phyloP scores from a whole-genome alignment of 139 green algal genomes.

The Pycnococcus provasolii region DNA sequence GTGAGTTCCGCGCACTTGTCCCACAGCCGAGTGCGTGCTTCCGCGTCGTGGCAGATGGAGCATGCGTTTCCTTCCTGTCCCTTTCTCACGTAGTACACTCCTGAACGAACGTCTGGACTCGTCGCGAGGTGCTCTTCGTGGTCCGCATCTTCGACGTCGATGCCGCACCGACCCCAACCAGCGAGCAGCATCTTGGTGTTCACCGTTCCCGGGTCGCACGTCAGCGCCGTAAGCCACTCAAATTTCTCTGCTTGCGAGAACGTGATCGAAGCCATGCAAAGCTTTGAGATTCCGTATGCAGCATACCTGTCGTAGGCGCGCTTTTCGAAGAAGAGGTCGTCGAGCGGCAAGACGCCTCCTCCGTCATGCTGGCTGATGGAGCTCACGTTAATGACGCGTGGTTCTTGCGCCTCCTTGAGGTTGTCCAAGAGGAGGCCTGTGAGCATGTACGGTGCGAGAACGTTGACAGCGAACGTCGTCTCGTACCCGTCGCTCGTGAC shows the following conservation, averaged over 20 bases:
- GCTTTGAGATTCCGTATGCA: constrained; percentile 5
- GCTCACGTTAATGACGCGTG: constrained; percentile 10
- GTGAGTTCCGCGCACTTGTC: neutral
- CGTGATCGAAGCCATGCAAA: neutral
- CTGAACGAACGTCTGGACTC: neutral
- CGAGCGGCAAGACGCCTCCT: neutral
- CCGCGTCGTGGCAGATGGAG: neutral
- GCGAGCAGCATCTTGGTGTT: constrained; percentile 30
- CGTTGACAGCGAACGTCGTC: constrained; percentile 22
- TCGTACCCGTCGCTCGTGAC: constrained; percentile 12
- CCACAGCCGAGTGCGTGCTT: neutral
- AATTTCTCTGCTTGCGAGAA: neutral
- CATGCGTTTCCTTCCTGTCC: neutral
- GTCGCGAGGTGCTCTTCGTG: constrained; percentile 15
- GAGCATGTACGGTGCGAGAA: constrained; percentile 19
- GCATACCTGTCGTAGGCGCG: neutral
- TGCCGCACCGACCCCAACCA: constrained; percentile 16
- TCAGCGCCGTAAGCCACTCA: neutral
- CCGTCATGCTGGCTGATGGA: constrained; percentile 2
- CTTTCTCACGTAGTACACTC: constrained; percentile 11
- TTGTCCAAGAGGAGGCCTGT: constrained; percentile 14
- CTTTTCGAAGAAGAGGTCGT: too few relatives aligned
- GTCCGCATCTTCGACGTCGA: constrained; percentile 15
- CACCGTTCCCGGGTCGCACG: constrained; percentile 24
- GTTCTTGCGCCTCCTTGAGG: neutral